Percentiles rank a stretch among this genome's conserved stretches.
phyloP scores from a whole-genome alignment of 148 eudicot genomes.

The Fagopyrum esculentum region DNA sequence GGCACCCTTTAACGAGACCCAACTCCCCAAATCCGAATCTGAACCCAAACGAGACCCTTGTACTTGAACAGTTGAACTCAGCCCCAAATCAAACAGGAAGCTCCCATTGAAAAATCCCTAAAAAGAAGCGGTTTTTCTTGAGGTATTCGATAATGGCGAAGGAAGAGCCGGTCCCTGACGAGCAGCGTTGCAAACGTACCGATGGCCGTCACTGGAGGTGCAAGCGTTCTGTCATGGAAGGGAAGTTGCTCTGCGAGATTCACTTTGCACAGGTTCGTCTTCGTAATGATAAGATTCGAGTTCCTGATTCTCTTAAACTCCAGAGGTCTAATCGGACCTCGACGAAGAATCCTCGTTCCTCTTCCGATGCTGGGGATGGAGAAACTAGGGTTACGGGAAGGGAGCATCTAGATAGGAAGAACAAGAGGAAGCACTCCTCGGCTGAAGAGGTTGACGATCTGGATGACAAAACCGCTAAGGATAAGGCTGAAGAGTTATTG shows the following conservation, averaged over 20 bases:
- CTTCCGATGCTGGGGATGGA: background rate
- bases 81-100: no score
- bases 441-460: background rate
- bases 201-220: constrained; percentile 94
- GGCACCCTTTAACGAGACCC: background rate
- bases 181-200: constrained; percentile 61
- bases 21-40: background rate
- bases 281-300: constrained; percentile 48
- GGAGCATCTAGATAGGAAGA: constrained; percentile 21
- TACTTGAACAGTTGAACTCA: no score
- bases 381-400: constrained; percentile 15
- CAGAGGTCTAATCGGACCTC: constrained; percentile 20
- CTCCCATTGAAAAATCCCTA: background rate
- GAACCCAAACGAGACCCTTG: background rate
- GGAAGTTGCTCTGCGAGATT: constrained; percentile 64
- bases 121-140: background rate
- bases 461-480: constrained; percentile 20
- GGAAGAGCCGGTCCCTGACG: constrained; percentile 25
- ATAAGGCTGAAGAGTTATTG: constrained; percentile 71
- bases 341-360: constrained; percentile 4
- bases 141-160: background rate
- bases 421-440: constrained; percentile 14
- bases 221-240: constrained; percentile 46
- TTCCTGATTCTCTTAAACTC: constrained; percentile 71
- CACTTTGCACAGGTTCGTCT: constrained; percentile 64